Percentiles rank a stretch among this genome's conserved stretches.
Evolutionary conservation across 768 basidiomycete genomes (phyloP).

Genomic region (Hysterangium stoloniferum): DNA sequence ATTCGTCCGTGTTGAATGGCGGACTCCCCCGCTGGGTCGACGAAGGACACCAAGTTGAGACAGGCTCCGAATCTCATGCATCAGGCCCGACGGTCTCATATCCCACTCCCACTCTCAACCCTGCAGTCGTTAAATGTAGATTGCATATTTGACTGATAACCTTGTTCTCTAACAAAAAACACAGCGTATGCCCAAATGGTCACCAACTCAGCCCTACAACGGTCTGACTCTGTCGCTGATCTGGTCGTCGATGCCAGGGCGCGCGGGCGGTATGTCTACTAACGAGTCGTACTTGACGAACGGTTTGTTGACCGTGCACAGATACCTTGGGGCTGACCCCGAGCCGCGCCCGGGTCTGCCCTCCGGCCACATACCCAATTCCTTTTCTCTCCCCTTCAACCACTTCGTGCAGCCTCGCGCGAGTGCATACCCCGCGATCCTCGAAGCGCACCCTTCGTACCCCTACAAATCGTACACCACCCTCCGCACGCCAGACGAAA

Average conservation of each 20-base stretch:
- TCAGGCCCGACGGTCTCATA: conserved; percentile 29
- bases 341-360: conserved; percentile 86
- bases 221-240: conserved; percentile 40
- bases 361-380: conserved; percentile 89
- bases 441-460: conserved; percentile 39
- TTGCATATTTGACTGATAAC: neutral
- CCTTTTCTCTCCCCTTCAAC: conserved; percentile 78
- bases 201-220: conserved; percentile 48
- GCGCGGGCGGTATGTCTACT: conserved; percentile 53
- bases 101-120: conserved; percentile 44
- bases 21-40: conserved; percentile 78
- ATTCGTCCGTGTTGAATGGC: conserved; percentile 87
- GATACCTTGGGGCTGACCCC: conserved; percentile 72
- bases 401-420: conserved; percentile 48
- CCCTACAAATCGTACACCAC: conserved; percentile 28
- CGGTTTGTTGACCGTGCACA: conserved; percentile 23
- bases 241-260: conserved; percentile 86
- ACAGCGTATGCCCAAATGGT: conserved; percentile 79
- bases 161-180: conserved; percentile 3
- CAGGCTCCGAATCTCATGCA: no score
- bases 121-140: conserved; percentile 45
- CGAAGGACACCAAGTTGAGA: conserved; percentile 52
- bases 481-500: conserved; percentile 46
- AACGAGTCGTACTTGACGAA: conserved; percentile 1
- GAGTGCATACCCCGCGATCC: conserved; percentile 23